phyloP scores from a whole-genome alignment of 352 stramenopile species.

The Globisporangium takayamanum region DNA sequence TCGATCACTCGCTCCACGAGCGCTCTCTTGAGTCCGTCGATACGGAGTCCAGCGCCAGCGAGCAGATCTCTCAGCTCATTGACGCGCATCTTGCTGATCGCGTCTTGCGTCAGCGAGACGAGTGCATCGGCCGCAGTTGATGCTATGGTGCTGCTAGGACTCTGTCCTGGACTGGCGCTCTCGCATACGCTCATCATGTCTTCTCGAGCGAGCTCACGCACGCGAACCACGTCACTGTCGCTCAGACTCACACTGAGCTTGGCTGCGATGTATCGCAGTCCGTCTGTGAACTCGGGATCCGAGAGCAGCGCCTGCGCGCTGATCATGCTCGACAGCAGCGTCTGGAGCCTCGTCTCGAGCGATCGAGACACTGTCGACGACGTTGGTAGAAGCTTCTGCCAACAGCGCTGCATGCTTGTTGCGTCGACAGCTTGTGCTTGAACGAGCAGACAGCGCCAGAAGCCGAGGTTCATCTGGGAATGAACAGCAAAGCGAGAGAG shows the following conservation, averaged over 20 bases:
- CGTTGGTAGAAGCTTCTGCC: conserved; percentile 19
- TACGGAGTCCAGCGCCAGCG: conserved; percentile 20
- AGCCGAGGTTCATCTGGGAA: conserved; percentile 33
- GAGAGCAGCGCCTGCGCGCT: conserved; percentile 26
- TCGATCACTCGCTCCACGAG: conserved; percentile 31
- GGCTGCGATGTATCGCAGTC: conserved; percentile 28
- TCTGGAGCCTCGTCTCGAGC: conserved; percentile 2
- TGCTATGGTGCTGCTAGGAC: background rate
- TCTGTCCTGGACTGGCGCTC: background rate
- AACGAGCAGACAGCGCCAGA: conserved; percentile 52
- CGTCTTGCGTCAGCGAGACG: conserved; percentile 17
- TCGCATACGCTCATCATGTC: background rate
- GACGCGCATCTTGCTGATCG: conserved; percentile 38
- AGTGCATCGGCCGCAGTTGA: conserved; percentile 7
- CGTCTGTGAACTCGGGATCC: conserved; percentile 33
- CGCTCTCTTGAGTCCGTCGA: conserved; percentile 45
- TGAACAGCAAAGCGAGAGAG: background rate
- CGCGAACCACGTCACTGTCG: conserved; percentile 2
- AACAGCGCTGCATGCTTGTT: conserved; percentile 21
- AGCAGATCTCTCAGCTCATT: conserved; percentile 35
- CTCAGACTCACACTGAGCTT: conserved; percentile 21
- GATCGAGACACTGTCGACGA: conserved; percentile 13
- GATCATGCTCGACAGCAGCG: conserved; percentile 29
- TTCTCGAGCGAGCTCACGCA: conserved; percentile 13
- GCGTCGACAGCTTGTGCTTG: conserved; percentile 14